phyloP scores from a whole-genome alignment of 305 asterid species.

The Fraxinus paxiana region DNA sequence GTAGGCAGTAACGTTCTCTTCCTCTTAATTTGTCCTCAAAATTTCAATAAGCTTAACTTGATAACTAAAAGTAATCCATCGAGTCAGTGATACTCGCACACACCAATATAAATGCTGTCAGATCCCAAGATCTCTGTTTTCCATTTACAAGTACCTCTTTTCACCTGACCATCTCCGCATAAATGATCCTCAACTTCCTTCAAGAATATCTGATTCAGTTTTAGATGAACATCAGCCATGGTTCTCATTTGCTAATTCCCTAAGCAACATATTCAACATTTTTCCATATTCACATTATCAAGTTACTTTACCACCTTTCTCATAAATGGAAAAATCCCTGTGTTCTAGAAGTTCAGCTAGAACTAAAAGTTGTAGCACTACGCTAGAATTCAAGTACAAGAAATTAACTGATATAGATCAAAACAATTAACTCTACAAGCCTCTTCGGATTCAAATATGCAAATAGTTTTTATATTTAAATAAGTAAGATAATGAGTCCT shows the following conservation, averaged over 20 bases:
- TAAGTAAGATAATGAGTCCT: neutral
- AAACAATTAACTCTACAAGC: neutral
- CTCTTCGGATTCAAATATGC: neutral
- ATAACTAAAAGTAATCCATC: neutral
- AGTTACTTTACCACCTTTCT: neutral
- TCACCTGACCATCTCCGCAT: neutral
- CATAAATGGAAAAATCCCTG: neutral
- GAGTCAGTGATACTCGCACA: neutral
- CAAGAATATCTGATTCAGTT: neutral
- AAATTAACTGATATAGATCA: neutral
- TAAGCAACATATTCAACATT: neutral
- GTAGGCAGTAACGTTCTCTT: neutral
- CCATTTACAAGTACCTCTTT: neutral
- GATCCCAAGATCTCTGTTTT: neutral
- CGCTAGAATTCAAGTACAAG: neutral
- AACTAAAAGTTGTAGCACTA: neutral
- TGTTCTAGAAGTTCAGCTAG: neutral
- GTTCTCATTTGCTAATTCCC: neutral
- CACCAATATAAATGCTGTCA: neutral
- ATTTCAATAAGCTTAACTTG: neutral
- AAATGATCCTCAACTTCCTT: neutral
- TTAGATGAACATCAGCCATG: neutral
- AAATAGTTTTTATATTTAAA: neutral
- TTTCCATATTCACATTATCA: neutral
- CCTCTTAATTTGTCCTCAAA: constrained; percentile 4